Evolutionary conservation across 177 flowering plant species (phyloP).

Genomic region (Vitis hybrid): DNA sequence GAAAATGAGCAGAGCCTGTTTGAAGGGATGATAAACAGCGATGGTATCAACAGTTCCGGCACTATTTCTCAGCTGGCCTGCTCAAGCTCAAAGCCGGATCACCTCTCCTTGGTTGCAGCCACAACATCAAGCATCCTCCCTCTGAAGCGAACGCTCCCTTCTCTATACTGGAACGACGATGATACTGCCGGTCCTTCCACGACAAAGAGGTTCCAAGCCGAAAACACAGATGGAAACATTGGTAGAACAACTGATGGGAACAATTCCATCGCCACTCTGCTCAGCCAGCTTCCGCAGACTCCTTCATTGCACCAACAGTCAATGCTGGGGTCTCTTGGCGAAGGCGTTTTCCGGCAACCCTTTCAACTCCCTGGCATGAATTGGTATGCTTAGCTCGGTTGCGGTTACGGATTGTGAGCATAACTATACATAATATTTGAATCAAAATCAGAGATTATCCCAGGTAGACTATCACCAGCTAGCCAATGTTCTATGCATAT

Average conservation of each 20-base stretch:
- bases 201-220: conserved; percentile 28
- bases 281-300: conserved; percentile 53
- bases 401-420: neutral
- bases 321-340: conserved; percentile 46
- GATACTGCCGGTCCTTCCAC: conserved; percentile 14
- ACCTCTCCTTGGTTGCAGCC: neutral
- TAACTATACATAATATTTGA: too few relatives aligned
- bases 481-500: neutral
- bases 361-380: conserved; percentile 54
- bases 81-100: conserved; percentile 18
- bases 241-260: conserved; percentile 10
- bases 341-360: conserved; percentile 50
- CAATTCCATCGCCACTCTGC: conserved; percentile 32
- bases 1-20: conserved; percentile 26
- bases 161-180: conserved; percentile 36
- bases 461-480: neutral
- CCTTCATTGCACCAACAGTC: conserved; percentile 21
- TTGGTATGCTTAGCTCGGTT: conserved; percentile 45
- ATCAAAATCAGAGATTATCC: too few relatives aligned
- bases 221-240: conserved; percentile 7
- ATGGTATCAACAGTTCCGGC: conserved; percentile 12
- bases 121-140: conserved; percentile 10
- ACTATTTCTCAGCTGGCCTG: conserved; percentile 13
- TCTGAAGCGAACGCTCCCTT: conserved; percentile 32
- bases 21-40: conserved; percentile 24